Percentiles rank a stretch among this genome's conserved stretches.
These are phyloP conservation scores for Coccomyxa sp. DNA, from an alignment of 139 green algal species.

Conservation along the genomic window DNA sequence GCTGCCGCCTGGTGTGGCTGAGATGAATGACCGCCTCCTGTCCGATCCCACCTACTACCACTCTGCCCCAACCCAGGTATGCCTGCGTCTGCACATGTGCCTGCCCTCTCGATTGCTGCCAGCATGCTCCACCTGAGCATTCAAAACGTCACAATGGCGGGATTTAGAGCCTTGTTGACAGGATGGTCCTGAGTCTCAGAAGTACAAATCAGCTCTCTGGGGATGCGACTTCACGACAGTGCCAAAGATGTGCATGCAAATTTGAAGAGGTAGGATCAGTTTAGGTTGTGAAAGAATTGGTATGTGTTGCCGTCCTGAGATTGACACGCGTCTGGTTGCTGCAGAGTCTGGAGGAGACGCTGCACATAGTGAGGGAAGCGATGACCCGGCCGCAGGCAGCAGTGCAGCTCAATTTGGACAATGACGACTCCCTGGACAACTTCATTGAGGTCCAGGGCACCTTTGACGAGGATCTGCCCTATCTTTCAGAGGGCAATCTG, in stretches of 20 bases:
- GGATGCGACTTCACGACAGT: not conserved
- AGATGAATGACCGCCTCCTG: constrained; percentile 72
- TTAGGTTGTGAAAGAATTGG: not conserved
- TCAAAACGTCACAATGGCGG: not conserved
- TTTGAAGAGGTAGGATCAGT: not conserved
- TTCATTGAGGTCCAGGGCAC: constrained; percentile 19
- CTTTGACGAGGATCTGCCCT: not conserved
- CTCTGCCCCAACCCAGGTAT: not conserved
- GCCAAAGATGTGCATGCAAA: not conserved
- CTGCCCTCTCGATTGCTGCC: not conserved
- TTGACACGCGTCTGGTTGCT: not conserved
- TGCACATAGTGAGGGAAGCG: constrained; percentile 27
- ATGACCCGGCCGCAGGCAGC: constrained; percentile 5
- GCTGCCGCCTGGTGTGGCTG: constrained; percentile 77
- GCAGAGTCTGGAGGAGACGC: constrained; percentile 35
- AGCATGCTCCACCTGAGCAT: not conserved
- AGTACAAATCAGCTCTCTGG: not conserved
- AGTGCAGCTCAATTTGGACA: constrained; percentile 12
- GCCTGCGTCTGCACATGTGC: no score
- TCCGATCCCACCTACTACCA: not conserved
- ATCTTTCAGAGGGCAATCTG: not conserved
- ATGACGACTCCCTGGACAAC: constrained; percentile 9
- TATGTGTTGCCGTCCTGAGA: not conserved
- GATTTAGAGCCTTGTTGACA: no score
- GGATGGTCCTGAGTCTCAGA: no score